Base-by-base conservation (phyloP, 2,329 filamentous ascomycete species). In the Aspergillus vadensis region DNA sequence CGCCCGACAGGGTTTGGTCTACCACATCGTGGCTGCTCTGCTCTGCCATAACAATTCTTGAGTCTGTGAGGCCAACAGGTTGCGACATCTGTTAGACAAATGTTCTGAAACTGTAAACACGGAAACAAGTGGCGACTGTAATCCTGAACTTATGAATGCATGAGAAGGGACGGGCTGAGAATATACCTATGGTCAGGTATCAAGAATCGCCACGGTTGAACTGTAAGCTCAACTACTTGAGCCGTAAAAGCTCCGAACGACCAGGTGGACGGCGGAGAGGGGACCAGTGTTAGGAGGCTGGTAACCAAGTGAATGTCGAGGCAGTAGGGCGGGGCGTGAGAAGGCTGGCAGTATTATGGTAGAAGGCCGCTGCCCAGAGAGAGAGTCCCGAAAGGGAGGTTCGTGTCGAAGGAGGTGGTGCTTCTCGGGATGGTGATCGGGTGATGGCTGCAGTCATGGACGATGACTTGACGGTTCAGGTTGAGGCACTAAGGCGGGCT, bases 21-120 rank as follows among this genome's bases (percentile, higher is more conserved):
- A 88, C 86, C 86, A 87, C 86, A 88, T 88, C 83, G 80, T 86
- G 85, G 83, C 80, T 82, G 75, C 79, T 84, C 84, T 86, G 83
- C 85, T 88, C 86, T 87, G 86, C 86, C 86, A 88, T 88, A 87
- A 88, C 86, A 88, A 85, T 80, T 76, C 80, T 77, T 77, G 80
- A 76, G 76, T 77, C 82, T 83, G 77, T 63, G 57, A 57, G 63
- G 54, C 64, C 62, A 57, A 63, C 57, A 63, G 57, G 67, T 64
- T 69, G 69, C 67, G 67, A 72, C 67, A 73, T 75, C 60, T 64
- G 67, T 77, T 70, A 76, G 74, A 71, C 61, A 63, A 65, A 59
- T 54, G 58, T 63, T 66, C 64, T 64, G 55, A 64, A 65, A 63
- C 53, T 57, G 60, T 59, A 63, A 64, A 63, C 57, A 64, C 47